Percentiles rank a stretch among this genome's conserved stretches.
These are phyloP conservation scores for Liriodendron chinense DNA, from an alignment of 164 flowering plant species.

Conservation along the genomic window DNA sequence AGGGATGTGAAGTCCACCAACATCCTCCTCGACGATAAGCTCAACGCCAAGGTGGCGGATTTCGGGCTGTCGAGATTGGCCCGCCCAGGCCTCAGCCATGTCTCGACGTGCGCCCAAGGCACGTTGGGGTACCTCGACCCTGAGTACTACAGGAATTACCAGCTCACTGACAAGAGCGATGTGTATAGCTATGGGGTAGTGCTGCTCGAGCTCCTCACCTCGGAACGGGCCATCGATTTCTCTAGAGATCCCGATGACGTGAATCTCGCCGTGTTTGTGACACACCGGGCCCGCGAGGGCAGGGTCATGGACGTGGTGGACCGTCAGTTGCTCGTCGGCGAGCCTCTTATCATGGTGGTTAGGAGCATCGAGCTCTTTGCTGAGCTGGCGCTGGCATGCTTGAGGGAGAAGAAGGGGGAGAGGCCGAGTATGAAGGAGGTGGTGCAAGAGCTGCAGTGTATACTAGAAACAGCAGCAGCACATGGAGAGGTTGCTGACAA, in stretches of 20 bases:
- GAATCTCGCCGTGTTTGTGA: conserved; percentile 46
- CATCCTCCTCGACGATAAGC: conserved; percentile 54
- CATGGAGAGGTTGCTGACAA: neutral
- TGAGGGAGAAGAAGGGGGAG: conserved; percentile 54
- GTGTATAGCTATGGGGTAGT: conserved; percentile 75
- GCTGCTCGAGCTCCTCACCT: conserved; percentile 62
- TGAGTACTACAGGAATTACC: conserved; percentile 60
- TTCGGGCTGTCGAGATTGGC: conserved; percentile 67
- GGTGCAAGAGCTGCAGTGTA: conserved; percentile 42
- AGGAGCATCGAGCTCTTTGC: conserved; percentile 29
- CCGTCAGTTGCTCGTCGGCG: conserved; percentile 23
- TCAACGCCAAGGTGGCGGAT: conserved; percentile 63
- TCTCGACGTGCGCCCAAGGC: conserved; percentile 70
- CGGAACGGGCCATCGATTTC: conserved; percentile 59
- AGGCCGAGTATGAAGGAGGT: conserved; percentile 67
- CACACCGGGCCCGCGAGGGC: conserved; percentile 25
- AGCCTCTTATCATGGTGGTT: conserved; percentile 16
- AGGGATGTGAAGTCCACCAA: conserved; percentile 70
- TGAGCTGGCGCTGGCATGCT: conserved; percentile 54
- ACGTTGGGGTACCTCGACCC: conserved; percentile 79
- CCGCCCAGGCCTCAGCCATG: conserved; percentile 56
- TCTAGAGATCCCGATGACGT: conserved; percentile 47
- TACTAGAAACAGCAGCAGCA: conserved; percentile 8
- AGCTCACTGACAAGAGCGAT: conserved; percentile 69
- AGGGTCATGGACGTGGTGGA: conserved; percentile 46